Evolutionary conservation across 768 basidiomycete species (phyloP).

Genomic region (Phaeolepiota aurea): DNA sequence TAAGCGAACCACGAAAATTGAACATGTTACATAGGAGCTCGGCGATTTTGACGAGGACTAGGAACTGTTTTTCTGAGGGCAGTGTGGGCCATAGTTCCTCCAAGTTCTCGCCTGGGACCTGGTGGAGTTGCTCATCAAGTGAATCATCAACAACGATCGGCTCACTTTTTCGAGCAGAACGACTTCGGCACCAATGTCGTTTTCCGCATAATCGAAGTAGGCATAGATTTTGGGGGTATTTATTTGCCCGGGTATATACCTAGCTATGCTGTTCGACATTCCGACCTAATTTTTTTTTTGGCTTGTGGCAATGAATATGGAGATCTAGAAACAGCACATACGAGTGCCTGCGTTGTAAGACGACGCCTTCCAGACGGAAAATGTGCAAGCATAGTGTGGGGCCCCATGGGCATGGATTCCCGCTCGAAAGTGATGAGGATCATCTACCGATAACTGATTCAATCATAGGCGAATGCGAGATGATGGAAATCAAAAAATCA

Average conservation of each 20-base stretch:
- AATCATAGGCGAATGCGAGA: not conserved
- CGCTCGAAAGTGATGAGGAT: conserved; percentile 18
- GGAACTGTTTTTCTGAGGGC: conserved; percentile 10
- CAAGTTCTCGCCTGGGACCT: conserved; percentile 17
- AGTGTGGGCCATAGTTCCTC: conserved; percentile 17
- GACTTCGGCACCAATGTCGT: conserved; percentile 20
- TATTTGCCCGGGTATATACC: conserved; percentile 9
- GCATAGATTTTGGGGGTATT: conserved; percentile 19
- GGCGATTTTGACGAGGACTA: conserved; percentile 13
- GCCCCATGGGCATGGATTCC: conserved; percentile 16
- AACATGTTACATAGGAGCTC: conserved; percentile 18
- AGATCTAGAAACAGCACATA: conserved; percentile 7
- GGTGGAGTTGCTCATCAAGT: conserved; percentile 1
- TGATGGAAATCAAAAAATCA: conserved; percentile 5
- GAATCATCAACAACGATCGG: not conserved
- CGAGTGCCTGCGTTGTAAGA: conserved; percentile 19
- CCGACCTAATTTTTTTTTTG: conserved; percentile 13
- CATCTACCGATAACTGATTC: conserved; percentile 13
- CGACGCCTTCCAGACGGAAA: conserved; percentile 18
- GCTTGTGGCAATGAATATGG: conserved; percentile 1
- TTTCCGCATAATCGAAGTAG: conserved; percentile 16
- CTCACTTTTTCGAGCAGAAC: conserved; percentile 21
- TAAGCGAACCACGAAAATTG: conserved; percentile 13
- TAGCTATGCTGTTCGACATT: conserved; percentile 15
- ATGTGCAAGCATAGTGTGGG: conserved; percentile 18